Evolutionary conservation across 2,329 filamentous ascomycete species (phyloP).

Genomic region (Xylariaceae sp.): DNA sequence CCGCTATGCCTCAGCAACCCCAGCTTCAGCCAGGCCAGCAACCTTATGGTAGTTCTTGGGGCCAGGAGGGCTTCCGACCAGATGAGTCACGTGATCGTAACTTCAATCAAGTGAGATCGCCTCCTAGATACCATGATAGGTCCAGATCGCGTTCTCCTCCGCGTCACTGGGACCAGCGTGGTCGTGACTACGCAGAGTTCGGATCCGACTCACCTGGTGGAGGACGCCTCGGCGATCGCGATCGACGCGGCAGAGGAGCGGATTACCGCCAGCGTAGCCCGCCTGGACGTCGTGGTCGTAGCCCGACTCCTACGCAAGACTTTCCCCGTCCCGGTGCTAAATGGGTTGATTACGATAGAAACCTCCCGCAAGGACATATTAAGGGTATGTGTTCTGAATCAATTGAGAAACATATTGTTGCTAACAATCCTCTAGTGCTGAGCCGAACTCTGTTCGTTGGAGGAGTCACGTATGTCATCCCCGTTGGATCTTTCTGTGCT

Average conservation of each 20-base stretch:
- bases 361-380: slow-evolving; percentile 71
- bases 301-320: slow-evolving; percentile 51
- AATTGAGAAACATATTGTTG: background rate
- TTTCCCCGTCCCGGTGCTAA: slow-evolving; percentile 47
- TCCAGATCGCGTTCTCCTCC: slow-evolving; percentile 78
- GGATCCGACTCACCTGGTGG: slow-evolving; percentile 64
- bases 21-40: slow-evolving; percentile 38
- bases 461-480: slow-evolving; percentile 72
- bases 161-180: slow-evolving; percentile 64
- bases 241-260: slow-evolving; percentile 52
- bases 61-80: slow-evolving; percentile 36
- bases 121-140: slow-evolving; percentile 55
- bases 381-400: slow-evolving; percentile 49
- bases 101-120: slow-evolving; percentile 60
- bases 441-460: slow-evolving; percentile 96
- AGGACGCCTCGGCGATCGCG: slow-evolving; percentile 53
- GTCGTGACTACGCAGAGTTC: slow-evolving; percentile 66
- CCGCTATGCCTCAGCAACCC: slow-evolving; percentile 34
- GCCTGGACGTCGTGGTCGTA: slow-evolving; percentile 61
- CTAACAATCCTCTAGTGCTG: slow-evolving; percentile 52
- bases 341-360: slow-evolving; percentile 74
- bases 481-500: slow-evolving; percentile 3
- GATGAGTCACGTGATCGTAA: slow-evolving; percentile 54
- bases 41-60: slow-evolving; percentile 38
- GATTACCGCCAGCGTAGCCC: slow-evolving; percentile 90